Percentiles rank a stretch among this genome's conserved stretches.
Conservation (phyloP, 345 rosid genomes). For the Syzygium oleosum region DNA sequence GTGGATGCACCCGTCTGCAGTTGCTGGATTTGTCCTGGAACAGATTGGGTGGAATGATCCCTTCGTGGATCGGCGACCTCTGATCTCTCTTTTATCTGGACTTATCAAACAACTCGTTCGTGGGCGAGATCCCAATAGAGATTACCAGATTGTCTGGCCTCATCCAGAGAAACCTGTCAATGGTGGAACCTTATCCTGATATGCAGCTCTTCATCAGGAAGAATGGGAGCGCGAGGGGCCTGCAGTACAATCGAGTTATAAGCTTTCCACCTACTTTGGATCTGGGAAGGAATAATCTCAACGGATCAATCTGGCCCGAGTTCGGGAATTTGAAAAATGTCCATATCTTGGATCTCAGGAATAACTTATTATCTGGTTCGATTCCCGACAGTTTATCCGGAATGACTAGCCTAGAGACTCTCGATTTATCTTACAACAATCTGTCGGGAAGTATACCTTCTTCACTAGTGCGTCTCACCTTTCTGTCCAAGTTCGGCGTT, state of each 20-base stretch:
- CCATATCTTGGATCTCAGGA: not conserved
- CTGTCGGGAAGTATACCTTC: not conserved
- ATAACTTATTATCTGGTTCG: not conserved
- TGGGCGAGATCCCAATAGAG: constrained; percentile 1
- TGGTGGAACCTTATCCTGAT: not conserved
- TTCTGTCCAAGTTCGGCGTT: not conserved
- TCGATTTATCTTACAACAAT: constrained; percentile 1
- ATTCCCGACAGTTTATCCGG: not conserved
- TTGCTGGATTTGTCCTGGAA: constrained; percentile 10
- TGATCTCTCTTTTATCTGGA: constrained; percentile 5
- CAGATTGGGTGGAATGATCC: constrained; percentile 1
- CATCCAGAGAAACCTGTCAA: not conserved
- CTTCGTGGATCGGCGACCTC: constrained; percentile 1
- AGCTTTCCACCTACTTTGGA: not conserved
- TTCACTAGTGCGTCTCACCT: not conserved
- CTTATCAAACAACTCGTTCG: constrained; percentile 6
- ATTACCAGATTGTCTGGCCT: not conserved
- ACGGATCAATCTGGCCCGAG: not conserved
- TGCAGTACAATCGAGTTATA: not conserved
- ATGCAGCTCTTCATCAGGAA: not conserved
- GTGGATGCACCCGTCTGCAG: constrained; percentile 2
- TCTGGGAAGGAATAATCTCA: not conserved
- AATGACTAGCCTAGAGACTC: not conserved
- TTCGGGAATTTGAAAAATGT: not conserved
- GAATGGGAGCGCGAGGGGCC: not conserved